Conservation (phyloP, 192 early-diverging fungal species). For the Backusella morwellensis region DNA sequence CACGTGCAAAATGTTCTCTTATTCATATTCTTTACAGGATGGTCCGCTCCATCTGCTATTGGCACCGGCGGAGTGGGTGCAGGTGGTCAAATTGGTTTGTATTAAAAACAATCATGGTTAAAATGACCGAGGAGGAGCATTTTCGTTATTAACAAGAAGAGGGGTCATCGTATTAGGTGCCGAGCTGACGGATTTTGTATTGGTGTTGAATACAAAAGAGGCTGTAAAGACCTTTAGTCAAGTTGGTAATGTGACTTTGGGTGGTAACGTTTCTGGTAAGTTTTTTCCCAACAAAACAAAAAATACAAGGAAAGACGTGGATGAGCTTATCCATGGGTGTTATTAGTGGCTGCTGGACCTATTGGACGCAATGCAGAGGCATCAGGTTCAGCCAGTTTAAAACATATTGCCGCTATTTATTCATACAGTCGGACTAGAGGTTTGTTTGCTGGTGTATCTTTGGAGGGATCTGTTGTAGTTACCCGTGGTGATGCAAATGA, state of each 20-base stretch:
- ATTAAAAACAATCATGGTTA: background rate
- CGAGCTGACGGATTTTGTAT: slow-evolving; percentile 87
- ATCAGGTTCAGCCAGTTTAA: slow-evolving; percentile 62
- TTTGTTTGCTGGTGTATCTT: slow-evolving; percentile 80
- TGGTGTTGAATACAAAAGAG: slow-evolving; percentile 82
- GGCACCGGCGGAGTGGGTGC: slow-evolving; percentile 77
- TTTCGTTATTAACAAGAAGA: background rate
- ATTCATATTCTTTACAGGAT: slow-evolving; percentile 32
- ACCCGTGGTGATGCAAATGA: slow-evolving; percentile 85
- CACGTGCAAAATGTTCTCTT: background rate
- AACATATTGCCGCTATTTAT: slow-evolving; percentile 83
- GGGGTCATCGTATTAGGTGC: slow-evolving; percentile 48
- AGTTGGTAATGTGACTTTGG: slow-evolving; percentile 85
- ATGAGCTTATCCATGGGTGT: background rate
- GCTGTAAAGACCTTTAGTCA: slow-evolving; percentile 89
- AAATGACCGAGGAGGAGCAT: background rate
- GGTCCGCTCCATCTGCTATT: slow-evolving; percentile 85
- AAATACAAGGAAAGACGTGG: slow-evolving; percentile 36
- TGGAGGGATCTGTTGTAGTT: slow-evolving; percentile 74
- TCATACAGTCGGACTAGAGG: slow-evolving; percentile 91
- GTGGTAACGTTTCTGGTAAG: slow-evolving; percentile 72
- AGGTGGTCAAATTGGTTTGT: slow-evolving; percentile 68
- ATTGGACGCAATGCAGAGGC: slow-evolving; percentile 86
- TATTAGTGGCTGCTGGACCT: slow-evolving; percentile 81
- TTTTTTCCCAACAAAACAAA: background rate